Evolutionary conservation across 2,329 filamentous ascomycete species (phyloP), one percentile per base, ranked within the genome.

Genomic region (Fusarium newnesense): DNA sequence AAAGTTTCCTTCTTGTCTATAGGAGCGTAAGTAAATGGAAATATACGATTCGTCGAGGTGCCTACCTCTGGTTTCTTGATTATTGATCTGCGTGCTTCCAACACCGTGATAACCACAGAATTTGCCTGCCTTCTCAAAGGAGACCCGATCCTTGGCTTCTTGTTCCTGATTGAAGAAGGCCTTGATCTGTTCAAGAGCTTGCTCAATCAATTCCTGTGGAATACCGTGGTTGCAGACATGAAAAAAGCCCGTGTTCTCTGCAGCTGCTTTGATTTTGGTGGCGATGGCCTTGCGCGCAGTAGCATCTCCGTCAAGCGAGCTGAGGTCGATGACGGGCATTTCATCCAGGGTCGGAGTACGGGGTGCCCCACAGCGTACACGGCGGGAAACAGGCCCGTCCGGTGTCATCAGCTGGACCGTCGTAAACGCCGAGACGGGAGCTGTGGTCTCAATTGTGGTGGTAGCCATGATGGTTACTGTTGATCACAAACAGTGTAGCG

Each of bases 91-190:
- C 2, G 64, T 66, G 10, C 24, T 50, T 7, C 64, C 64, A 4
- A 66, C 36, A 1, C 64, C 64, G 2, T 66, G 64, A 21, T 66
- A 66, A 7, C 64, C 64, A 24, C 64, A 66, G 3, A 66, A 66
- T n/a, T 66, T 66, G 13, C 64, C 60, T 18, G 64, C 64, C 12
- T 66, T 66, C 1, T 34, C 39, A 16, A 66, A 66, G 5, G 64
- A 37, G 7, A 66, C 61, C 4, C 43, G 49, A 21, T 66, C 49
- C 18, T 66, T 66, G 15, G 18, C 5, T 49, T 58, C 15, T 11
- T n/a, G 42, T 2, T 52, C 11, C 2, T 66, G 64, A 5, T 39
- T 2, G 12, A 66, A 66, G 4, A 66, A 66, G 5, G 2, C 3
- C 19, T 66, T 66, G 49, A 37, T 2, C 11, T 66, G 49, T 12